Conservation (phyloP, 2,329 filamentous ascomycete genomes). For the Monosporascus cannonballus region DNA sequence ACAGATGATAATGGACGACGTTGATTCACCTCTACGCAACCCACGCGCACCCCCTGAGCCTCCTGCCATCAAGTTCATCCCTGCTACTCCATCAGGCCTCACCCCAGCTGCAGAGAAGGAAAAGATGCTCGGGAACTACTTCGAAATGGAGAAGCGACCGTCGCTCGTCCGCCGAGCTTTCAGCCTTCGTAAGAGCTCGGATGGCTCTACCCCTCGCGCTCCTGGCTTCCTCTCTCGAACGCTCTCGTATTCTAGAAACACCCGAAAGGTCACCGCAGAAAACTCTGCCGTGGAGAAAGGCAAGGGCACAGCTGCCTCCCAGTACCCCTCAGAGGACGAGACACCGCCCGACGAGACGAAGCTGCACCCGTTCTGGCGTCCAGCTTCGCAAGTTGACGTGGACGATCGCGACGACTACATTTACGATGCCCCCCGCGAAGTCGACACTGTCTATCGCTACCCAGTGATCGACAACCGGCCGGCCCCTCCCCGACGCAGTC, state of each 20-base stretch:
- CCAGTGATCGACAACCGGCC: constrained; percentile 45
- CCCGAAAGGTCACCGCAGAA: constrained; percentile 25
- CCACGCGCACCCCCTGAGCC: constrained; percentile 52
- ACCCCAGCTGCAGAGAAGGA: constrained; percentile 50
- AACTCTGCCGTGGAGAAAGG: constrained; percentile 18
- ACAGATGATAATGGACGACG: constrained; percentile 42
- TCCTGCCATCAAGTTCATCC: constrained; percentile 52
- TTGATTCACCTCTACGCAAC: constrained; percentile 58
- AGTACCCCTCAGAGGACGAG: constrained; percentile 38
- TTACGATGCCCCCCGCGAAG: constrained; percentile 26
- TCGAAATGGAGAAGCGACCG: constrained; percentile 41
- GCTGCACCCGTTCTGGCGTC: constrained; percentile 57
- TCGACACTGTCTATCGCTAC: constrained; percentile 36
- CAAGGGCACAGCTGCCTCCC: constrained; percentile 21
- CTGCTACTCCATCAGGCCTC: constrained; percentile 54
- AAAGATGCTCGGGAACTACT: constrained; percentile 47
- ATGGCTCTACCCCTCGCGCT: constrained; percentile 35
- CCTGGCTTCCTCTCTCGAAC: constrained; percentile 42
- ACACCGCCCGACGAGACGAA: constrained; percentile 45
- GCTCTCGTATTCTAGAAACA: constrained; percentile 45
- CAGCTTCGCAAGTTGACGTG: constrained; percentile 34
- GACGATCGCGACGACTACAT: constrained; percentile 23
- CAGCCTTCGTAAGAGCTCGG: constrained; percentile 41
- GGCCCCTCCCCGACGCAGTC: constrained; percentile 33
- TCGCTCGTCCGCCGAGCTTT: constrained; percentile 51